A percentile compares a stretch with the other conserved stretches of the same genome.
These are phyloP conservation scores for Musa troglodytarum DNA, from an alignment of 176 grass and related monocot species.

Conservation along the genomic window DNA sequence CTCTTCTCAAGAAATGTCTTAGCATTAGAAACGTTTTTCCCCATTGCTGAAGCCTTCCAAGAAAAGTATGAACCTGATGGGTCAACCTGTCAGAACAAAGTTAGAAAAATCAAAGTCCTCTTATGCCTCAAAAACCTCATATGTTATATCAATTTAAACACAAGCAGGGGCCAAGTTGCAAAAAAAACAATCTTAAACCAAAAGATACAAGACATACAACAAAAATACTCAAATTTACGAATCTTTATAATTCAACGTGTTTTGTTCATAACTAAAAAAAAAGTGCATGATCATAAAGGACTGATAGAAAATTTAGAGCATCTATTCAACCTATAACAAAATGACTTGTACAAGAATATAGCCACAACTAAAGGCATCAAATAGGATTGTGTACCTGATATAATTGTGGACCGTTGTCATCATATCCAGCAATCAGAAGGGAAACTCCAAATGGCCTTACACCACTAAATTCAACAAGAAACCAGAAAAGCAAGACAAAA, in stretches of 20 bases:
- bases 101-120: background rate
- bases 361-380: background rate
- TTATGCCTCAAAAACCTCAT: too few species aligned
- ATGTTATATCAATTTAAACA: too few species aligned
- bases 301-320: too few species aligned
- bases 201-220: too few species aligned
- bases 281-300: too few species aligned
- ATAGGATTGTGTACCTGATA: conserved; percentile 54
- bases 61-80: conserved; percentile 98
- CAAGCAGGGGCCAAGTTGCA: too few species aligned
- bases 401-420: conserved; percentile 89
- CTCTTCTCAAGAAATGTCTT: conserved; percentile 98
- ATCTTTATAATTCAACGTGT: too few species aligned
- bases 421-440: conserved; percentile 82
- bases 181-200: too few species aligned
- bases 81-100: conserved; percentile 50
- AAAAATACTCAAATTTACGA: too few species aligned
- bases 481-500: conserved; percentile 3
- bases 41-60: conserved; percentile 99
- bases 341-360: too few species aligned
- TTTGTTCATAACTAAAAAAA: too few species aligned
- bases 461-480: conserved; percentile 44
- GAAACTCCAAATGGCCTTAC: conserved; percentile 98
- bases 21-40: conserved; percentile 97
- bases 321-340: too few species aligned